Evolutionary conservation across 306 rosid genomes (phyloP), one percentile per base, ranked within the genome.

Genomic region (Gastrolobium villosum): DNA sequence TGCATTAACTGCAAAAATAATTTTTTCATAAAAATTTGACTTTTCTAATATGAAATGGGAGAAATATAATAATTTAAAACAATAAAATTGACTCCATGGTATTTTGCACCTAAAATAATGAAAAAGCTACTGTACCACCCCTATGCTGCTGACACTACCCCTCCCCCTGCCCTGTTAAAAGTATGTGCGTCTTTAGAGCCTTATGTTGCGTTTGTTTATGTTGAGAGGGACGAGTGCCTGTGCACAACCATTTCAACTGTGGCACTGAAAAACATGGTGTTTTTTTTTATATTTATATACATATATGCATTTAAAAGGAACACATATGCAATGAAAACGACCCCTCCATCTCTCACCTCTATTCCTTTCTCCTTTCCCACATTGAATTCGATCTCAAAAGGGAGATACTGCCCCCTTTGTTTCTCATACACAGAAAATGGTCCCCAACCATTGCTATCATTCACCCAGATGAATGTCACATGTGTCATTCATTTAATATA

Each of bases 181-280:
- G 87, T 62, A 67, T 74, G 72, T 60, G 78, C 72, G 52, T 65
- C 54, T 72, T 56, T 80, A 84, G 80, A 71, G 36, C 61, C 61
- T 76, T 85, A 43, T 77, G 77, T 75, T 75, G 75, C 69, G 72
- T 72, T 63, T 77, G 86, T 84, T 75, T 85, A 60, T 59, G 87
- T 63, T 91, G 98, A 93, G 89, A 91, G 89, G 74, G 97, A 93
- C 93, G 83, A 84, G 74, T 81, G 86, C 82, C 83, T 85, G 87
- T 48, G 78, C 82, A 63, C 60, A 77, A 82, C 79, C 82, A 84
- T 83, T 81, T 81, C 89, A 89, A 88, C 96, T 86, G 82, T 87
- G 96, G 96, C 98, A 94, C 98, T 94, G 98, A 94, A 94, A 94
- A 91, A 87, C 96, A 94, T 91, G 97, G 67, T 35, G 44, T 81